Base-by-base conservation (phyloP, 2,329 filamentous ascomycete species). In the Cladosporium cucumerinum region DNA sequence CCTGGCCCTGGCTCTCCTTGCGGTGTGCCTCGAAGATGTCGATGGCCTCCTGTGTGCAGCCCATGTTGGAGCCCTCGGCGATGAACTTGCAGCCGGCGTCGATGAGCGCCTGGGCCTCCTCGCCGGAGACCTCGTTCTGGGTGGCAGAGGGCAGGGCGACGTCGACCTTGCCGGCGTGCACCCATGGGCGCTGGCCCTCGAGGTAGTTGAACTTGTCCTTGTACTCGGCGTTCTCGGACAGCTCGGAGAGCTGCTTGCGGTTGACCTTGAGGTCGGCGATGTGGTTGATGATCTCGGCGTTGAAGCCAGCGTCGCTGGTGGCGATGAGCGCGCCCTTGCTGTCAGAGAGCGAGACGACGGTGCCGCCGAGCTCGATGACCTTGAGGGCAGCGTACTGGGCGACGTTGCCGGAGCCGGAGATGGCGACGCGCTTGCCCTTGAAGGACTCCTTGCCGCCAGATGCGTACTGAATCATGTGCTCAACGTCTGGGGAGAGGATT, bases 41-140 rank as follows among this genome's bases (percentile, higher is more conserved):
- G 74, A 99, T 97, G 71, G 94, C 94, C 70, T 91, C 93, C 81
- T 95, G 92, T 36, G 93, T 97, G 85, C 93, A 97, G 69, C 95
- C 95, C 95, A 99, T 98, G 87, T 98, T 98, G 81, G 90, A 95
- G 65, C 95, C 95, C 83, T 99, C 95, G 65, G 95, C 95, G 71
- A 98, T 89, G 83, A 92, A 96, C 78, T 89, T 87, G 76, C 85
- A 86, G 71, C 94, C 94, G 66, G 85, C 86, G 58, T 85, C 85
- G 66, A 97, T 87, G 52, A 98, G 87, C 21, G 86, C 87, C 82
- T 92, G 84, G 61, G 93, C 95, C 84, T 99, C 95, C 73, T 95
- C 92, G 77, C 89, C 88, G 76, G 86, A 93, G 75, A 99, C 92
- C 83, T 99, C 95, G 84, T 99, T 99, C 85, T 99, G 93, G 66